phyloP scores from a whole-genome alignment of 306 rosid species.

The Prunus davidiana region DNA sequence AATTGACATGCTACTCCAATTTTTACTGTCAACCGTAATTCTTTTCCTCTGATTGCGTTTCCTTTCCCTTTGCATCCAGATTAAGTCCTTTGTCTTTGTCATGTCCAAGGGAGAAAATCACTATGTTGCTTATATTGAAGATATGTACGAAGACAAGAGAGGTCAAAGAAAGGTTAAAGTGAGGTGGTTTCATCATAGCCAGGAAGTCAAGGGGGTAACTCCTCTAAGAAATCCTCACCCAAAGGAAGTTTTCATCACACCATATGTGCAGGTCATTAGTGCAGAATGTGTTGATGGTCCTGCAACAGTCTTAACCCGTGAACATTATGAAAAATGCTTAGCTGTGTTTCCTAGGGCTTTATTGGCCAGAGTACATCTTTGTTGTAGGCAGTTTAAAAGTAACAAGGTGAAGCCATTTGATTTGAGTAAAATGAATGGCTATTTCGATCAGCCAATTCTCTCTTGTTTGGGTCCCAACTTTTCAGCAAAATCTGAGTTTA shows the following conservation, averaged over 20 bases:
- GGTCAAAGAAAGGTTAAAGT: conserved; percentile 93
- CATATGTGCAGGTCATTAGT: conserved; percentile 88
- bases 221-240: conserved; percentile 82
- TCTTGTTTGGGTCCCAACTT: conserved; percentile 63
- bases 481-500: conserved; percentile 36
- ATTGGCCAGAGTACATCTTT: conserved; percentile 63
- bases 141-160: conserved; percentile 96
- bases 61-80: conserved; percentile 48
- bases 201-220: conserved; percentile 82
- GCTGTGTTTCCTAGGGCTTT: conserved; percentile 60
- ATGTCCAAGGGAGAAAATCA: conserved; percentile 93
- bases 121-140: conserved; percentile 89
- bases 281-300: conserved; percentile 98
- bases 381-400: conserved; percentile 83
- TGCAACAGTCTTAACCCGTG: conserved; percentile 76
- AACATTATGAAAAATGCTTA: conserved; percentile 69
- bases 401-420: conserved; percentile 90
- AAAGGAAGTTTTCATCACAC: conserved; percentile 87
- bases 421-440: conserved; percentile 80
- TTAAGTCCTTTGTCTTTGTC: conserved; percentile 86
- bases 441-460: conserved; percentile 72
- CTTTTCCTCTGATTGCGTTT: conserved; percentile 20
- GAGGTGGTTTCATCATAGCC: conserved; percentile 95
- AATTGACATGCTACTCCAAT: neutral
- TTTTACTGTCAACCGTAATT: neutral